These are phyloP conservation scores for Pyracantha coccinea DNA, from an alignment of 331 rosid species.

Conservation along the genomic window DNA sequence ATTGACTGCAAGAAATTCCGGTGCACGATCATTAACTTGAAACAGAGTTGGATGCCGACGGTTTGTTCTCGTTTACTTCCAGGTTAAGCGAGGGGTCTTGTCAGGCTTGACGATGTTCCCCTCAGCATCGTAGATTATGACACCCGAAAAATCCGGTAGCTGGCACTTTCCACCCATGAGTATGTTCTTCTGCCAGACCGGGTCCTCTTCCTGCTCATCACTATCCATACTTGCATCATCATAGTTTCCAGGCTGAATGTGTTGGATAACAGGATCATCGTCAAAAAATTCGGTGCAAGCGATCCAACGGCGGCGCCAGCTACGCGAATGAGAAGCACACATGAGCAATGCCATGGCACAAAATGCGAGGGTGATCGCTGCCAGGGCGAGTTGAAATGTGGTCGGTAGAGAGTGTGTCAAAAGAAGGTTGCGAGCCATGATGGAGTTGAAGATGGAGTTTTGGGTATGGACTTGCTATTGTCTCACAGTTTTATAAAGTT, in stretches of 20 bases:
- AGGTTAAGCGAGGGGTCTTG: conserved; percentile 42
- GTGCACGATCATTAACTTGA: background rate
- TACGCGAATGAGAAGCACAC: conserved; percentile 65
- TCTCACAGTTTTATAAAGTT: background rate
- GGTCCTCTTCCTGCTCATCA: conserved; percentile 26
- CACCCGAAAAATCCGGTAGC: conserved; percentile 92
- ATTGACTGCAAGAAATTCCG: background rate
- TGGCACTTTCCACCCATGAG: conserved; percentile 96
- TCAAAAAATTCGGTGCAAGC: conserved; percentile 13
- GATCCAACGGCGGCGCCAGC: conserved; percentile 19
- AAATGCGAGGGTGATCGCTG: conserved; percentile 28
- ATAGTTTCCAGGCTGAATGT: conserved; percentile 1
- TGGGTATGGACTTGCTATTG: conserved; percentile 4
- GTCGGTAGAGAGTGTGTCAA: conserved; percentile 15
- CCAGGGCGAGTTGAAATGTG: conserved; percentile 29
- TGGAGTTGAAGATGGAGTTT: background rate
- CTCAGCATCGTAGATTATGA: conserved; percentile 66
- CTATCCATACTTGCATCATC: background rate
- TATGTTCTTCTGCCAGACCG: conserved; percentile 88
- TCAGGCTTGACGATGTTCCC: conserved; percentile 51
- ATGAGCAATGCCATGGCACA: conserved; percentile 49
- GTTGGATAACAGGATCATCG: conserved; percentile 4
- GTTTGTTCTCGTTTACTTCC: conserved; percentile 29
- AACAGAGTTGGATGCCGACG: background rate
- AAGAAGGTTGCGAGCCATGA: conserved; percentile 53